A percentile compares a stretch with the other conserved stretches of the same genome.
phyloP scores from a whole-genome alignment of 306 rosid species.

The Trifolium subterraneum region DNA sequence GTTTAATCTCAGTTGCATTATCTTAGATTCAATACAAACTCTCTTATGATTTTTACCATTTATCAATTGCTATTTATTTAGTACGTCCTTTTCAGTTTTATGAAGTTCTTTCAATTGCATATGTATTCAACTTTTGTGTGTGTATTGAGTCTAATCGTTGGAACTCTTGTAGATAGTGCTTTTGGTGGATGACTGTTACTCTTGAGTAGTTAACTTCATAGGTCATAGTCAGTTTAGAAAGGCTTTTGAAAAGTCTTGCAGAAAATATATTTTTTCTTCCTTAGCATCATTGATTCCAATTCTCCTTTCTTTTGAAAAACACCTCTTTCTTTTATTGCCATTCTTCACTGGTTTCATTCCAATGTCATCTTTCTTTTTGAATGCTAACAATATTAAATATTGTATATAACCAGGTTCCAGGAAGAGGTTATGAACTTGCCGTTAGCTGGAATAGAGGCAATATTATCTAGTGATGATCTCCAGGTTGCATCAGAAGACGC shows the following conservation, averaged over 20 bases:
- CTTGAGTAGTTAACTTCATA: conserved; percentile 21
- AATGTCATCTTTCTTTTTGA: conserved; percentile 4
- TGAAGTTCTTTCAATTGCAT: conserved; percentile 17
- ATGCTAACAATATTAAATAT: conserved; percentile 37
- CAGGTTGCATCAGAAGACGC: conserved; percentile 99
- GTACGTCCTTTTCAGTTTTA: background rate
- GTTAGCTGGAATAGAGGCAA: conserved; percentile 89
- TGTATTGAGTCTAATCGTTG: background rate
- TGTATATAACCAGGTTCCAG: conserved; percentile 67
- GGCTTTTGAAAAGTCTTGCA: conserved; percentile 4
- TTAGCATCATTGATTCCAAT: background rate
- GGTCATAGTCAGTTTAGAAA: conserved; percentile 18
- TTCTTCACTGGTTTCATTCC: conserved; percentile 22
- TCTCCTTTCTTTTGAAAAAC: conserved; percentile 21
- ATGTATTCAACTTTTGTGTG: background rate
- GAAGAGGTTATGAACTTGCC: conserved; percentile 93
- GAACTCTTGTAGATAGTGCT: background rate
- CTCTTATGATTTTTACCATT: background rate
- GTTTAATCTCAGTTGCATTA: conserved; percentile 10
- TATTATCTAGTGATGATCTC: conserved; percentile 86
- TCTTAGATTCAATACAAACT: background rate
- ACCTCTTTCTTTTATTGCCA: conserved; percentile 15
- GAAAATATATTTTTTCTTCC: background rate
- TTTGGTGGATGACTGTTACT: conserved; percentile 8
- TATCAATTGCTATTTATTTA: background rate